A percentile compares a stretch with the other conserved stretches of the same genome.
These are phyloP conservation scores for Irpex sp. DNA, from an alignment of 1,284 basidiomycete genomes.

Conservation along the genomic window DNA sequence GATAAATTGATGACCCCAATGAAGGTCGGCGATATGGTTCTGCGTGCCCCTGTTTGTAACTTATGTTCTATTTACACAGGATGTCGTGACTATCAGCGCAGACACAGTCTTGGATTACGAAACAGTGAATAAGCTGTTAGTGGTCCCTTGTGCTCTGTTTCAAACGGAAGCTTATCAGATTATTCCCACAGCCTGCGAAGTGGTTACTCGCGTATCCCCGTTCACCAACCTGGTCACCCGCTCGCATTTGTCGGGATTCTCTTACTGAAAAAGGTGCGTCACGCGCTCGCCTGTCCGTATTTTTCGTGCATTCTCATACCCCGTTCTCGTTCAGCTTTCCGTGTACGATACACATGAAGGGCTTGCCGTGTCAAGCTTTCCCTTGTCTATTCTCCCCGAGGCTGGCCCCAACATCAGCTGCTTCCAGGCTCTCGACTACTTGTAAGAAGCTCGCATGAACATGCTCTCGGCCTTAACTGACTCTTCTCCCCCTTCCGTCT, in stretches of 20 bases:
- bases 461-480: neutral
- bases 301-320: neutral
- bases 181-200: conserved; percentile 54
- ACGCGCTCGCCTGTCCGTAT: neutral
- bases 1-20: conserved; percentile 88
- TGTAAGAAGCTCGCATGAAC: conserved; percentile 42
- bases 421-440: conserved; percentile 83
- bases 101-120: conserved; percentile 82
- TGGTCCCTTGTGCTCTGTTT: conserved; percentile 18
- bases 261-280: conserved; percentile 76
- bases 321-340: conserved; percentile 58
- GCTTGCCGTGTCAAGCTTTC: conserved; percentile 72
- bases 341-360: conserved; percentile 85
- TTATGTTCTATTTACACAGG: conserved; percentile 36
- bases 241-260: conserved; percentile 85
- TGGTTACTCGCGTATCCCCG: conserved; percentile 93
- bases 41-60: neutral
- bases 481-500: neutral
- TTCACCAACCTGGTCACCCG: conserved; percentile 77
- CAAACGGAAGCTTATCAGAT: neutral
- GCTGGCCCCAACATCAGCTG: conserved; percentile 84
- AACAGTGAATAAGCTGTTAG: conserved; percentile 70
- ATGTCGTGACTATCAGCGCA: conserved; percentile 73
- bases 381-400: conserved; percentile 86
- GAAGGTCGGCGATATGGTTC: conserved; percentile 36